Evolutionary conservation across 768 basidiomycete genomes (phyloP).

Genomic region (Tricholoma hemisulphureum): DNA sequence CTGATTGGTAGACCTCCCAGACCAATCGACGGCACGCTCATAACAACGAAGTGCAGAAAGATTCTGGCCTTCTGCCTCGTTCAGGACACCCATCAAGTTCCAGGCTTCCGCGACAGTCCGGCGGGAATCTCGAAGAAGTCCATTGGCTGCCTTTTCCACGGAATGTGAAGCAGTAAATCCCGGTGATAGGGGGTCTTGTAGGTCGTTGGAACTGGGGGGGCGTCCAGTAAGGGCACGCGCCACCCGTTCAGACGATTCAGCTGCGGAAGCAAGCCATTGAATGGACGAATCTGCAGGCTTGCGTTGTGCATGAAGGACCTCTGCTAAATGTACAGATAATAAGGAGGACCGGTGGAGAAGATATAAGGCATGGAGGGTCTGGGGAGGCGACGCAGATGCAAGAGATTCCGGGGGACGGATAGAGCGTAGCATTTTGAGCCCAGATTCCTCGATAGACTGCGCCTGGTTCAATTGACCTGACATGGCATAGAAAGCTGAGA

Average conservation of each 20-base stretch:
- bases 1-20: slow-evolving; percentile 42
- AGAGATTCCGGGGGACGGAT: slow-evolving; percentile 47
- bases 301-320: slow-evolving; percentile 58
- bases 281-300: slow-evolving; percentile 45
- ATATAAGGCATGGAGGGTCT: slow-evolving; percentile 62
- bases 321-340: slow-evolving; percentile 69
- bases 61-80: slow-evolving; percentile 47
- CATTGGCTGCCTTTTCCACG: slow-evolving; percentile 54
- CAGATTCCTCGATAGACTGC: slow-evolving; percentile 51
- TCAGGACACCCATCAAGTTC: slow-evolving; percentile 68
- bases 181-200: slow-evolving; percentile 36
- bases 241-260: slow-evolving; percentile 66
- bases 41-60: slow-evolving; percentile 67
- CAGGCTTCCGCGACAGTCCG: slow-evolving; percentile 73
- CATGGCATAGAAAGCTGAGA: slow-evolving; percentile 68
- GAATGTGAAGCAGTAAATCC: slow-evolving; percentile 46
- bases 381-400: slow-evolving; percentile 48
- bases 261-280: slow-evolving; percentile 57
- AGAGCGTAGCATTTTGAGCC: slow-evolving; percentile 54
- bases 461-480: slow-evolving; percentile 57
- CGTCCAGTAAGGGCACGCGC: slow-evolving; percentile 51
- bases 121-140: slow-evolving; percentile 65
- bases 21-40: slow-evolving; percentile 68
- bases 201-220: slow-evolving; percentile 27
- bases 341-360: slow-evolving; percentile 74